Conservation (phyloP, 2,329 filamentous ascomycete genomes). For the Paecilomyces fulvus region DNA sequence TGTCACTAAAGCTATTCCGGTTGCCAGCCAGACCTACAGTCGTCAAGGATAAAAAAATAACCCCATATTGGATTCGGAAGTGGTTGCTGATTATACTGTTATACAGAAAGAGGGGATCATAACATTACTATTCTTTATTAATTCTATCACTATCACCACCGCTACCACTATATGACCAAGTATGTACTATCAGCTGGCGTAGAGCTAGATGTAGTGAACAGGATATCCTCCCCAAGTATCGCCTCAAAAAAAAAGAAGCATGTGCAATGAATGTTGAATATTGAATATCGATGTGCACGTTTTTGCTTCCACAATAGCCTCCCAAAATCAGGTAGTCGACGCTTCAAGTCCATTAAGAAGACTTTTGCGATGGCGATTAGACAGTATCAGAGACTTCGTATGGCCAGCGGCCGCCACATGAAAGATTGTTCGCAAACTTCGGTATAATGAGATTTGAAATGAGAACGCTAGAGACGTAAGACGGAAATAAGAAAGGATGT, state of each 20-base stretch:
- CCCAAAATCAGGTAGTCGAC: background rate
- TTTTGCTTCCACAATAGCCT: background rate
- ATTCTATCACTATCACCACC: no score
- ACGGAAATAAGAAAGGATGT: background rate
- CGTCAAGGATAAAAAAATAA: slow-evolving; percentile 24
- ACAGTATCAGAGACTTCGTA: background rate
- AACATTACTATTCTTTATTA: no score
- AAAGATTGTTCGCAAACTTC: background rate
- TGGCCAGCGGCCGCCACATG: background rate
- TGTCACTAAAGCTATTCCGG: slow-evolving; percentile 53
- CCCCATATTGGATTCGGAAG: background rate
- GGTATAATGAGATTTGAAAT: background rate
- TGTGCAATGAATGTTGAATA: background rate
- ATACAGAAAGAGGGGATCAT: no score
- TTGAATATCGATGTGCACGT: background rate
- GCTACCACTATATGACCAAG: no score
- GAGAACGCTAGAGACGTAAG: background rate
- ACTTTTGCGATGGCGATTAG: background rate
- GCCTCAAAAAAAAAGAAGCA: background rate
- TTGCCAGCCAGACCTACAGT: slow-evolving; percentile 56
- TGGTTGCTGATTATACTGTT: background rate
- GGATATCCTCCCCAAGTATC: background rate
- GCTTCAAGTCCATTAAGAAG: background rate
- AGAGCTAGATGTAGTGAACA: background rate
- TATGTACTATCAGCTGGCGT: no score